A percentile compares a stretch with the other conserved stretches of the same genome.
Conservation (phyloP, 2,329 filamentous ascomycete species). For the Trichoderma simmonsii region DNA sequence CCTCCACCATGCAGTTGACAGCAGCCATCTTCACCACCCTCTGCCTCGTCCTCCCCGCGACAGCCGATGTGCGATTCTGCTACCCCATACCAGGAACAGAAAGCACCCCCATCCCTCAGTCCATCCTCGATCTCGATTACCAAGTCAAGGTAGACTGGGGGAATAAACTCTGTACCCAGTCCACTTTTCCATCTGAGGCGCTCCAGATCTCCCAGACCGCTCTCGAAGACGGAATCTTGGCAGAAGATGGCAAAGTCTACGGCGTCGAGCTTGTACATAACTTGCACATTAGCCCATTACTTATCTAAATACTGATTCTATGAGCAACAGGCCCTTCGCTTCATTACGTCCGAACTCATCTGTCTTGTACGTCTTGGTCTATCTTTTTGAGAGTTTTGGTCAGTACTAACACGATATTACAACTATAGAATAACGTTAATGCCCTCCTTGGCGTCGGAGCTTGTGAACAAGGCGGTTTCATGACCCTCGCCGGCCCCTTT, state of each 20-base stretch:
- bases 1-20: not conserved
- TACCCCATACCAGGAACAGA: not conserved
- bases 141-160: not conserved
- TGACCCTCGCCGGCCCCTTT: not conserved
- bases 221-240: not conserved
- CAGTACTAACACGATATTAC: not conserved
- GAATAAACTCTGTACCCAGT: not conserved
- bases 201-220: not conserved
- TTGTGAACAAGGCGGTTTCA: not conserved
- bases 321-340: not conserved
- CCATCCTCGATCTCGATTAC: not conserved
- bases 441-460: not conserved
- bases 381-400: no score
- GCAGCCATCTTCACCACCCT: not conserved
- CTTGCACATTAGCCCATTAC: no score
- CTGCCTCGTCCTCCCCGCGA: not conserved
- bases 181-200: not conserved
- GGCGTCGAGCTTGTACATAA: not conserved
- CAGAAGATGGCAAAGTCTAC: not conserved
- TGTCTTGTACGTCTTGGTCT: not conserved
- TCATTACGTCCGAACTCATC: not conserved
- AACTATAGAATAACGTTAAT: not conserved
- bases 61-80: not conserved
- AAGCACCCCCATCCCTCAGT: not conserved
- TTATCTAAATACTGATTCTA: not conserved